Base-by-base conservation (phyloP, 2,329 filamentous ascomycete species). In the Balansia obtecta region DNA sequence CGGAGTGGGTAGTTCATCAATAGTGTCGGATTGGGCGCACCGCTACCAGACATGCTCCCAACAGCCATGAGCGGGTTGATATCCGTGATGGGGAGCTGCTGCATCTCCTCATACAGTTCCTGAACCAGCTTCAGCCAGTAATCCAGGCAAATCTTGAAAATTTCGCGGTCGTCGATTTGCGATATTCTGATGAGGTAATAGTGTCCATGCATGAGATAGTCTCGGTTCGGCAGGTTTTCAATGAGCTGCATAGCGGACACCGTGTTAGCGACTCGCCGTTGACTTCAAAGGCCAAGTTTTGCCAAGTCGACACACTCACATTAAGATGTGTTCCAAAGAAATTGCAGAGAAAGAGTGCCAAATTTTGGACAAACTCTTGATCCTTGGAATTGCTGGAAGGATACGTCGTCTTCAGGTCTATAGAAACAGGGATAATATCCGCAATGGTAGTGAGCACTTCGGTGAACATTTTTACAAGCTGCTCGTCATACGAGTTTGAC, bases 61-160 rank as follows among this genome's bases (percentile, higher is more conserved):
- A 94, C 86, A 61, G 81, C 85, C 61, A 95, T 79, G 16, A 98
- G 76, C 11, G 93, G 89, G 65, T 95, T 96, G 60, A 93, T 75
- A 60, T 98, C 93, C 48, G 87, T 89, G 58, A 97, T 87, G 8
- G 93, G 94, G 3, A 97, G 81, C 56, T 89, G 81, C 68, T 98
- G 93, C 90, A 97, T 96, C 73, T 98, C 93, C 65, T 98, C 93
- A 65, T 97, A 98, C 20, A 98, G 79, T 68, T 97, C 93, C 63
- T 95, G 91, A 7, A 98, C 94, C 47, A 97, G 78, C 70, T 96
- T 97, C 38, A 94, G 93, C 93, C 93, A 98, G 72, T 98, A 98
- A 67, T 98, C 94, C 55, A 98, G 75, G 65, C 88, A 95, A 63
- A 98, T 98, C 77, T 98, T 98, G 80, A 98, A 98, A 56, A 98